phyloP scores from a whole-genome alignment of 495 filamentous ascomycete genomes.

The Penicillium ucsense region DNA sequence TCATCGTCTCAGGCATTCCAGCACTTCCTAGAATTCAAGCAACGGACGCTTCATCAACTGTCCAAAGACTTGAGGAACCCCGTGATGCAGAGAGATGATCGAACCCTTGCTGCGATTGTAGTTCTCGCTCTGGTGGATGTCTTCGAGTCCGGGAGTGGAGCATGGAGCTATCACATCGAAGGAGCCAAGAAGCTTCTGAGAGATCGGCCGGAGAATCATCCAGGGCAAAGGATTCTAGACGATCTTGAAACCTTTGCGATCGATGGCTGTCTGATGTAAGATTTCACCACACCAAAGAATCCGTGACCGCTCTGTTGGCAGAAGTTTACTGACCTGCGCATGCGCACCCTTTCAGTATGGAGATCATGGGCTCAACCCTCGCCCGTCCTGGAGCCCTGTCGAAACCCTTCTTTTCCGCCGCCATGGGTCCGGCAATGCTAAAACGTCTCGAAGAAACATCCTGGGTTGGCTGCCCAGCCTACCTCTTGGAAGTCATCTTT shows the following conservation, averaged over 20 bases:
- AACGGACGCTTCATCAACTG: slow-evolving; percentile 32
- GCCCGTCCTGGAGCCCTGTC: slow-evolving; percentile 35
- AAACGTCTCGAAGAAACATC: slow-evolving; percentile 39
- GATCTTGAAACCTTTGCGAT: slow-evolving; percentile 34
- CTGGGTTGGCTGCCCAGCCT: slow-evolving; percentile 40
- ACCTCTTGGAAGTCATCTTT: slow-evolving; percentile 39
- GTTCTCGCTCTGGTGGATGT: slow-evolving; percentile 35
- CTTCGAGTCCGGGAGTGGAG: slow-evolving; percentile 35
- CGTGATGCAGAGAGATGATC: slow-evolving; percentile 27
- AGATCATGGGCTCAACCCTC: slow-evolving; percentile 42
- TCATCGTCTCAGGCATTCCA: slow-evolving; percentile 26
- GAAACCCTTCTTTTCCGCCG: slow-evolving; percentile 32
- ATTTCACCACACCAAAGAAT: neutral
- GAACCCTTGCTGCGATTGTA: slow-evolving; percentile 33
- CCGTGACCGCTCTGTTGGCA: neutral
- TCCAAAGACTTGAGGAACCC: slow-evolving; percentile 29
- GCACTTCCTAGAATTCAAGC: slow-evolving; percentile 35
- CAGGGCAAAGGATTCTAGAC: slow-evolving; percentile 21
- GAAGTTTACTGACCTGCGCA: neutral
- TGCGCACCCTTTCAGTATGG: slow-evolving; percentile 18
- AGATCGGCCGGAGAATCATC: slow-evolving; percentile 16
- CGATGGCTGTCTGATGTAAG: slow-evolving; percentile 36
- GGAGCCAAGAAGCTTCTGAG: slow-evolving; percentile 35
- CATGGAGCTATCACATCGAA: slow-evolving; percentile 41
- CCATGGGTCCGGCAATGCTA: slow-evolving; percentile 32